Base-by-base conservation (phyloP, 2,329 filamentous ascomycete species). In the Xylariaceae sp. region DNA sequence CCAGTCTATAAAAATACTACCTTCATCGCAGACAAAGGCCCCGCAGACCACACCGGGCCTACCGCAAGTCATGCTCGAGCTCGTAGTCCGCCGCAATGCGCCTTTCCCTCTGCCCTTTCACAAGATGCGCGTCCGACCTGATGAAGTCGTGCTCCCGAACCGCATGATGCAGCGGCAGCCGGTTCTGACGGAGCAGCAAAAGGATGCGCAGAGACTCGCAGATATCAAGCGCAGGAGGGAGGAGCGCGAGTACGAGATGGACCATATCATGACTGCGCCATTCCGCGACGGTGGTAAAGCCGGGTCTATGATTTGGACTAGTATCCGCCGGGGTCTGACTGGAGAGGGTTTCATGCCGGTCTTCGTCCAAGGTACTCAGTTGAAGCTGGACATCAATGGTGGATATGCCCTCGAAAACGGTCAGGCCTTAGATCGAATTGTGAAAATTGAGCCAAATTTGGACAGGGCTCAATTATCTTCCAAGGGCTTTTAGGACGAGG, bases 391-490 rank as follows among this genome's bases (percentile, higher is more conserved):
- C 57, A 70, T 83, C 14, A 71, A 70, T 2, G 73, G 74, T 36
- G 81, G 78, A 1, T 83, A 79, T 69, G 77, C 77, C 18, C 70
- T 83, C 43, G 82, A 85, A 38, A 71, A 76, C 4, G 83, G 83
- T 39, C 72, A 71, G 47, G 78, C 78, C 3, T 62, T 86, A 46
- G 82, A 85, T 66, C 73, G 76, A 54, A 60, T 86, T 36, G 72
- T 80, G 31, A 61, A 56, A 49, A 61, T 73, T 22, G 61, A 67
- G 58, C 49, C 60, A 49, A 61, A 64, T 44, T 51, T 43, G 18
- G 10, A 19, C 4, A 30, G 58, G 42, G 55, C 51, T 40, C 45
- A 43, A 31, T 31, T 52, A 18, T 42, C 42, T 14, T 48, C 51
- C 31, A 38, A 39, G 15, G 31, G 22, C 22, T 47, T 27, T 22